Percentiles rank a stretch among this genome's conserved stretches.
Conservation (phyloP, 495 filamentous ascomycete genomes). For the Penicillium samsonianum region DNA sequence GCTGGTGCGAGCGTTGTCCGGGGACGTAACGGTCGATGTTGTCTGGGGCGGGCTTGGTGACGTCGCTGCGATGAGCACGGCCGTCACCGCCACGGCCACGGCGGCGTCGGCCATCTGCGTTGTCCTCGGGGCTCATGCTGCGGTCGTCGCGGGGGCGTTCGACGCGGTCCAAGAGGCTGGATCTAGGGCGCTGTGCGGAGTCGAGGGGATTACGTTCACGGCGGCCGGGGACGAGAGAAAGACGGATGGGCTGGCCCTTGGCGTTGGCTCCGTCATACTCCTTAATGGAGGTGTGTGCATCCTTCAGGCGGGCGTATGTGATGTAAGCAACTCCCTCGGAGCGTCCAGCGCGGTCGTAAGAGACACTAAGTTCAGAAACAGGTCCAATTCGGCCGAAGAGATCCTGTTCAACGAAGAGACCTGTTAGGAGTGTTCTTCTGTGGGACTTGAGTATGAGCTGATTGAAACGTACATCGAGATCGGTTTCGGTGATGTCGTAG, state of each 20-base stretch:
- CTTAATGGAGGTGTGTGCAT: constrained; percentile 72
- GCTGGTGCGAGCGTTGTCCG: constrained; percentile 43
- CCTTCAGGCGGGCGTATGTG: constrained; percentile 66
- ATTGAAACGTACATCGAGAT: constrained; percentile 66
- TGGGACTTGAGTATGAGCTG: not conserved
- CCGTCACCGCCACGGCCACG: constrained; percentile 31
- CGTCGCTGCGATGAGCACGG: constrained; percentile 59
- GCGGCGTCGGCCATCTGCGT: constrained; percentile 44
- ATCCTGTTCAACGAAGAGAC: constrained; percentile 50
- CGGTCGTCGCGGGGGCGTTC: constrained; percentile 45
- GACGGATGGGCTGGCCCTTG: constrained; percentile 85
- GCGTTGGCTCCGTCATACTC: constrained; percentile 93
- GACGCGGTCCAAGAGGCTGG: constrained; percentile 75
- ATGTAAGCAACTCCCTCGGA: constrained; percentile 85
- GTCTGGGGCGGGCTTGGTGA: constrained; percentile 66
- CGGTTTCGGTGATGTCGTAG: constrained; percentile 86
- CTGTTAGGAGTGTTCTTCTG: constrained; percentile 6
- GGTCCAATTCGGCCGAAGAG: constrained; percentile 79
- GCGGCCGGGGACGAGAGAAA: constrained; percentile 66
- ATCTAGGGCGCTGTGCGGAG: constrained; percentile 64
- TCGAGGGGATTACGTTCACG: constrained; percentile 54
- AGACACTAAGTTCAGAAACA: constrained; percentile 66
- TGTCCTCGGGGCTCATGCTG: constrained; percentile 45
- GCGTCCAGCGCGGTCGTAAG: constrained; percentile 89
- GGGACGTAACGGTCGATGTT: constrained; percentile 87